Evolutionary conservation across 306 rosid species (phyloP), one percentile per base, ranked within the genome.

Genomic region (Oxytropis ochrocephala): DNA sequence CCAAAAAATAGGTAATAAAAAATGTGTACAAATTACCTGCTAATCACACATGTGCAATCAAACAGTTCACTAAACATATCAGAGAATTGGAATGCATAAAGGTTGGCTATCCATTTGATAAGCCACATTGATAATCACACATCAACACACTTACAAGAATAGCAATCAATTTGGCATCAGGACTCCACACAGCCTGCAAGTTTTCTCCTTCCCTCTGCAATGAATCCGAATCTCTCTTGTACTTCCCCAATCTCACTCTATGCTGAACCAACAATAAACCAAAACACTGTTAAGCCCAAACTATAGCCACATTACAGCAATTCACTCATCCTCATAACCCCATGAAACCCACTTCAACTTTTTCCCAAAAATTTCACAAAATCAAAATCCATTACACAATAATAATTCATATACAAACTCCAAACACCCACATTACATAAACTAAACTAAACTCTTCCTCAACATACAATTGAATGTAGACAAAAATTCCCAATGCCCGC

Each of bases 131-230:
- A n/a, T n/a, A n/a, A n/a, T n/a, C n/a, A n/a, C n/a, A n/a, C n/a
- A n/a, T n/a, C n/a, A n/a, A n/a, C n/a, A n/a, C n/a, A 54, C 91
- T 86, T 84, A 94, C 98, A 74, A 90, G 83, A 76, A 94, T 72
- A 51, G 96, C 96, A 3, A 94, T 84, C 74, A 94, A 73, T 81
- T 94, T 90, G 65, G 88, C 72, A 81, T 94, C 98, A 51, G 96
- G 96, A 70, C 98, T 94, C 98, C 97, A 90, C 75, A 85, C 91
- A 1, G 98, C 98, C 88, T 87, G 94, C 87, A 85, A 13, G 81
- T 94, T 88, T 83, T 94, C 98, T 71, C 98, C 98, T 70, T 94
- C 96, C 44, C 73, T 84, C 61, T 68, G 80, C 83, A 94, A 61
- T 3, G 98, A 94, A 81, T 81, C 85, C 1, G 95, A 76, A 82